Conservation (phyloP, 2,329 filamentous ascomycete genomes). For the Diaporthe amygdali region DNA sequence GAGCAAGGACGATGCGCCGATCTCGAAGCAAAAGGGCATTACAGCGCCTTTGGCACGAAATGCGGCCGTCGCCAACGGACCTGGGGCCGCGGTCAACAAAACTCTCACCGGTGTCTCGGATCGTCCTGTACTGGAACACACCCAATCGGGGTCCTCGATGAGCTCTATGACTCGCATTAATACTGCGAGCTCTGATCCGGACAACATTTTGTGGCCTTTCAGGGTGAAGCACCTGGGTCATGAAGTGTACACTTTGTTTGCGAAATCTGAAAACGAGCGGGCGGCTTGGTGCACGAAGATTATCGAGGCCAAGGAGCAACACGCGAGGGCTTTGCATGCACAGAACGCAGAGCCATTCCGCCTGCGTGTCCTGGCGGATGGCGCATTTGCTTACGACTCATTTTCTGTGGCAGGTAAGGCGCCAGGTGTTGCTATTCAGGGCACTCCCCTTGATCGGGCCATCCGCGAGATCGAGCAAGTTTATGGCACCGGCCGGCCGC, state of each 20-base stretch:
- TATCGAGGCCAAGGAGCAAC: constrained; percentile 90
- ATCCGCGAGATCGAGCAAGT: constrained; percentile 86
- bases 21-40: constrained; percentile 82
- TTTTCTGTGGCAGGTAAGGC: constrained; percentile 64
- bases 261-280: constrained; percentile 74
- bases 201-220: constrained; percentile 92
- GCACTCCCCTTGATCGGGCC: constrained; percentile 89
- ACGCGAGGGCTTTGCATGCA: constrained; percentile 84
- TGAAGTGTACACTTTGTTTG: constrained; percentile 90
- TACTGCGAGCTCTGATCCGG: constrained; percentile 63
- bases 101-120: constrained; percentile 49
- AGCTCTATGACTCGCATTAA: constrained; percentile 55
- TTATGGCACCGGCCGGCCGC: constrained; percentile 73
- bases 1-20: constrained; percentile 88
- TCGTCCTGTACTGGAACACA: constrained; percentile 69
- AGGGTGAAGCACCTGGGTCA: constrained; percentile 94
- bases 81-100: constrained; percentile 63
- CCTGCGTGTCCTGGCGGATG: constrained; percentile 88
- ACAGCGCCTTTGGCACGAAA: constrained; percentile 65
- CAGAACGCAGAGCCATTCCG: constrained; percentile 97
- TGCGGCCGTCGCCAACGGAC: constrained; percentile 61
- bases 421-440: constrained; percentile 76
- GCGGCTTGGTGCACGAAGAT: constrained; percentile 94
- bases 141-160: constrained; percentile 70
- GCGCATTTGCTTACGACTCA: constrained; percentile 83